phyloP scores from a whole-genome alignment of 768 basidiomycete species.

The Boletus pseudopeckii region DNA sequence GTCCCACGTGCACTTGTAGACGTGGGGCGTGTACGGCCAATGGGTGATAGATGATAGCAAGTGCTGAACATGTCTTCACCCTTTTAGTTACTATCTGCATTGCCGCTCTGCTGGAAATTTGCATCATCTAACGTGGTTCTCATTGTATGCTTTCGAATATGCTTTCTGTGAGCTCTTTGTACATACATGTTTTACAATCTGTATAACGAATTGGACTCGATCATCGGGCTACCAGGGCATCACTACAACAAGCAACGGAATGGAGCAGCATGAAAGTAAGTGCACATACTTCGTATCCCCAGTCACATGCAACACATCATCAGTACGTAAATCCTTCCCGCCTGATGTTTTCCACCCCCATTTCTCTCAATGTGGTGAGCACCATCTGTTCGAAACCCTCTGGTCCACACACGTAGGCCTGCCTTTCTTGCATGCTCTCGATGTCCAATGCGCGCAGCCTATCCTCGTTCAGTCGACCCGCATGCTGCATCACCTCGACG shows the following conservation, averaged over 20 bases:
- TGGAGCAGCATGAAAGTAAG: background rate
- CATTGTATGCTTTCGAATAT: background rate
- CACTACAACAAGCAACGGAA: background rate
- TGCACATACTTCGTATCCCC: background rate
- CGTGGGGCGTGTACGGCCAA: conserved; percentile 20
- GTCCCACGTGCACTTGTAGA: conserved; percentile 5
- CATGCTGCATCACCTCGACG: conserved; percentile 17
- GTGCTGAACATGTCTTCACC: conserved; percentile 10
- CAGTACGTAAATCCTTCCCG: conserved; percentile 46
- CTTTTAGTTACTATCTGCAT: background rate
- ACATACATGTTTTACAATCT: background rate
- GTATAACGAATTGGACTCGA: background rate
- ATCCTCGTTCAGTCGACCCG: conserved; percentile 17
- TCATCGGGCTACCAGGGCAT: too few species aligned
- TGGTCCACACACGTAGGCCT: conserved; percentile 52
- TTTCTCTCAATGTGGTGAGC: conserved; percentile 30
- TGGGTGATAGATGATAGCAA: conserved; percentile 24
- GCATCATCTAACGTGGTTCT: background rate
- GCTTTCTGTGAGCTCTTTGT: background rate
- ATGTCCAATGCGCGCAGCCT: conserved; percentile 4
- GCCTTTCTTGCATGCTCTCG: conserved; percentile 19
- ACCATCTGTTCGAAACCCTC: conserved; percentile 41
- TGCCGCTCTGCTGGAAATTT: background rate
- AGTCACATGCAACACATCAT: background rate
- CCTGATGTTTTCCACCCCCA: conserved; percentile 37